Base-by-base conservation (phyloP, 2,329 filamentous ascomycete genomes). In the Knufia fluminis region DNA sequence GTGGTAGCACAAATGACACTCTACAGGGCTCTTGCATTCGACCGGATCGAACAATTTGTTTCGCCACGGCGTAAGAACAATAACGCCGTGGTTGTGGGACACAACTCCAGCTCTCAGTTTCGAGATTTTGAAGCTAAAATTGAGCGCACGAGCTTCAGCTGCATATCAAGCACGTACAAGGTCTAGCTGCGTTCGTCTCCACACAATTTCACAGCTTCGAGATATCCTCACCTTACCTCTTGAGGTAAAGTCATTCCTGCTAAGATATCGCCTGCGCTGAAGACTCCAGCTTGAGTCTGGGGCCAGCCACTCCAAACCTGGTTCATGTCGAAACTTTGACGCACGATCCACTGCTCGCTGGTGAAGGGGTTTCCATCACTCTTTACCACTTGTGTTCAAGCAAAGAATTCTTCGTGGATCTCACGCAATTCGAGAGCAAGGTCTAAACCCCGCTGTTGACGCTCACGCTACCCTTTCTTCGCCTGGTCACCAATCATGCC, bases 151-250 rank as follows among this genome's bases (percentile, higher is more conserved):
- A 41, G 7, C 16, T 33, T 33, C 42, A 19, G 16, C 23, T 45
- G 42, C 26, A 32, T 12, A 20, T 45, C 42, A 20, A 33, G 10
- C 4, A 28, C 22, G n/a, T 4, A 26, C 22, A 19, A 19, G 22
- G 41, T 31, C 22, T 26, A 19, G 42, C n/a, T 32, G 3, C 10
- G 24, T 26, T 17, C 4, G 20, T 20, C 16, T 23, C 10, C 22
- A n/a, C n/a, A 38, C 17, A n/a, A 16, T 6, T n/a, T 20, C 22
- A 22, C 42, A n/a, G 19, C 26, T 45, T 45, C 42, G 42, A 45
- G 42, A 45, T 23, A 19, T 16, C 10, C 4, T 20, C 26, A 45
- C 42, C 19, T 26, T 45, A 3, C 42, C 28, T 45, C 16, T 43
- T 45, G 3, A 4, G 19, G 42, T 14, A 32, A 17, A 26, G 20